These are phyloP conservation scores for Rhizophagus clarus DNA, from an alignment of 192 early-diverging fungal species.

Conservation along the genomic window DNA sequence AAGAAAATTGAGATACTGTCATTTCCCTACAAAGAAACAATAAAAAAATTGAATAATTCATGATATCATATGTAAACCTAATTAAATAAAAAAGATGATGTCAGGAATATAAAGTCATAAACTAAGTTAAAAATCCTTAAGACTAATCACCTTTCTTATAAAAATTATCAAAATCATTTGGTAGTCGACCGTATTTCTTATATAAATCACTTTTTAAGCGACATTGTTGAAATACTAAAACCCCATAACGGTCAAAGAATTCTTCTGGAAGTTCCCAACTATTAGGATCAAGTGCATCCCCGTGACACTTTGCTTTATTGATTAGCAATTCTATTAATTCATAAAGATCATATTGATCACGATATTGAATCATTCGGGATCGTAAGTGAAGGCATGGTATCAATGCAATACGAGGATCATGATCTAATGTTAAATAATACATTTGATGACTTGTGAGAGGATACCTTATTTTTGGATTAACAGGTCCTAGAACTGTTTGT, in stretches of 20 bases:
- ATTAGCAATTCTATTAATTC: constrained; percentile 40
- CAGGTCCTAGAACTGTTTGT: neutral
- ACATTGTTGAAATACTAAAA: constrained; percentile 25
- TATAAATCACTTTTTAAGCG: constrained; percentile 1
- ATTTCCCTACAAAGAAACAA: neutral
- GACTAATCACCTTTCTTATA: neutral
- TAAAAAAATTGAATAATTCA: neutral
- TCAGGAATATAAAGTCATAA: neutral
- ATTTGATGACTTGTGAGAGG: neutral
- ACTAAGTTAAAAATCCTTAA: neutral
- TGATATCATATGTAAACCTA: neutral
- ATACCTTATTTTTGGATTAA: neutral
- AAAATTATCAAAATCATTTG: neutral
- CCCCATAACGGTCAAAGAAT: constrained; percentile 43
- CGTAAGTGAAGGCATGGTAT: constrained; percentile 45
- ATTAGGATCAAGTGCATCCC: constrained; percentile 43
- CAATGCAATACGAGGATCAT: constrained; percentile 43
- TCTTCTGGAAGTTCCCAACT: constrained; percentile 44
- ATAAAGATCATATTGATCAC: constrained; percentile 37
- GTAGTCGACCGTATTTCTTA: neutral
- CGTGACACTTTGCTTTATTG: constrained; percentile 42
- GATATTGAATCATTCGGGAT: constrained; percentile 44
- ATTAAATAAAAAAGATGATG: neutral
- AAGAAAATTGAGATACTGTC: neutral
- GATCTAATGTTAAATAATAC: constrained; percentile 27